Base-by-base conservation (phyloP, 495 filamentous ascomycete genomes). In the Penicillium alfredii region DNA sequence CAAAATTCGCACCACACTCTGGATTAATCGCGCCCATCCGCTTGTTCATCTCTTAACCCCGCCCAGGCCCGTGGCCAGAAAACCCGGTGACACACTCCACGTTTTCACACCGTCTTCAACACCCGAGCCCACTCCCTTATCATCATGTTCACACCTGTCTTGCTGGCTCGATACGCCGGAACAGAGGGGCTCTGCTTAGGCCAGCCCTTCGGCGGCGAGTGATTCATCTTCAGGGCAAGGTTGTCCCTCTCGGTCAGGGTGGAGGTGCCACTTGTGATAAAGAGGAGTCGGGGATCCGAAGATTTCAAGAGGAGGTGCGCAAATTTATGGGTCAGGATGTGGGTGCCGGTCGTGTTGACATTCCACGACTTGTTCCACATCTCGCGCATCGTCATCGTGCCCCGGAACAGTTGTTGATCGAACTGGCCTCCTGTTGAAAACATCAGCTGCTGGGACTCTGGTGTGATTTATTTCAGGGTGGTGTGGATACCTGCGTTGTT, bases 71-170 rank as follows among this genome's bases (percentile, higher is more conserved):
- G 77, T 81, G 0, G 72, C 77, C 20, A 81, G 45, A 34, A 72
- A 72, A 0, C 78, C 78, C 0, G 78, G 80, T 2, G 55, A 63
- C 9, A 81, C 50, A 13, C 50, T 47, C 60, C 63, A 82, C 0
- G 76, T 67, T 52, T 82, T 82, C 1, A 82, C 77, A 0, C 73
- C 74, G 37, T 83, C 79, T 61, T 60, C 32, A 83, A 49, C 6
- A 64, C 45, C 5, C 66, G 56, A 14, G 43, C 16, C 77, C 76
- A 84, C 35, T 75, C 70, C 20, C 67, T 60, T 76, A 81, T 78
- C 56, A 81, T 22, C 78, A 82, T 82, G 40, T 82, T 81, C 47
- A 84, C 38, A 6, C 70, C 78, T 0, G 75, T 69, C 61, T 84
- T 82, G 17, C 60, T 51, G 32, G 56, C 59, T 6, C 76, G 65